Percentiles rank a stretch among this genome's conserved stretches.
Evolutionary conservation across 495 filamentous ascomycete species (phyloP).

Genomic region (Aspergillus sclerotiicarbonarius): DNA sequence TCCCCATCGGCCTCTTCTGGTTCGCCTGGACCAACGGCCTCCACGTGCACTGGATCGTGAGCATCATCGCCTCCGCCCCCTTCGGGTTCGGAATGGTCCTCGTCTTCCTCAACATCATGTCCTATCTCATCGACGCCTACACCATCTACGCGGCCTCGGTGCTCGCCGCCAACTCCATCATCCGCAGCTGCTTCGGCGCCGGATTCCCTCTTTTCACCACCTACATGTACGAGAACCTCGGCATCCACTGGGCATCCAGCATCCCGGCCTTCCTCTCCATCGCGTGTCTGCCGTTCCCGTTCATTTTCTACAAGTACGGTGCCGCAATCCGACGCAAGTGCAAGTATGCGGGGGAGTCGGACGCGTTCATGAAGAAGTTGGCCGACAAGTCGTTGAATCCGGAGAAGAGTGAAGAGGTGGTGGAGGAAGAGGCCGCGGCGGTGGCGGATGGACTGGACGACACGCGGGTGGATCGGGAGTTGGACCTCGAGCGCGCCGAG

Average conservation of each 20-base stretch:
- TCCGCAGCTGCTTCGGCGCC: constrained; percentile 63
- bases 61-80: constrained; percentile 55
- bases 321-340: constrained; percentile 55
- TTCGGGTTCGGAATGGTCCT: constrained; percentile 69
- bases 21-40: constrained; percentile 63
- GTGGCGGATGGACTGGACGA: background rate
- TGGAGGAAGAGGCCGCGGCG: constrained; percentile 1
- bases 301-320: constrained; percentile 66
- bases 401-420: constrained; percentile 5
- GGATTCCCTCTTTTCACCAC: constrained; percentile 72
- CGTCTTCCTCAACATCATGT: constrained; percentile 64
- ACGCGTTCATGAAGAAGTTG: constrained; percentile 22
- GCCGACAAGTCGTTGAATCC: constrained; percentile 13
- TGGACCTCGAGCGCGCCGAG: background rate
- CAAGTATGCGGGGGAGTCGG: constrained; percentile 58
- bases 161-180: constrained; percentile 65
- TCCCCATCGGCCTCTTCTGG: constrained; percentile 49
- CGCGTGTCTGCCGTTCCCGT: constrained; percentile 66
- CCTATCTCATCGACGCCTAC: constrained; percentile 69
- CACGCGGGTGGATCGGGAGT: background rate
- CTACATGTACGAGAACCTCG: constrained; percentile 62
- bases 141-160: constrained; percentile 71
- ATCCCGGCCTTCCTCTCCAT: constrained; percentile 67
- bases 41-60: constrained; percentile 60
- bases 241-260: constrained; percentile 67